phyloP scores from a whole-genome alignment of 208 protist genomes.

The Leishmania gerbilli region DNA sequence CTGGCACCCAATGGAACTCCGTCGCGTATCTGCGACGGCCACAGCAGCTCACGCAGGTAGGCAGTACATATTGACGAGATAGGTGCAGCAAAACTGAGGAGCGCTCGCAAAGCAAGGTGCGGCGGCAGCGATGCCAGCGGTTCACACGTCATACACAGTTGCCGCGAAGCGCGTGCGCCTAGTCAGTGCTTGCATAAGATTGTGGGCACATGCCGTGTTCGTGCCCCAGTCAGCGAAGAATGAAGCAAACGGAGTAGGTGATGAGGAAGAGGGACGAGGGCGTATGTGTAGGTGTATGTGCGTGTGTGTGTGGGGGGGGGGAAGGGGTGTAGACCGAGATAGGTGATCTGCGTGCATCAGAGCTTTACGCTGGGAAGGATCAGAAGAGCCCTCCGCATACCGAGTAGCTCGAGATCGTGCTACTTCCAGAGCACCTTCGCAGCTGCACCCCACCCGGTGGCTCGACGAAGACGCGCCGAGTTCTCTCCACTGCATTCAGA shows the following conservation, averaged over 20 bases:
- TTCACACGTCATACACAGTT: not conserved
- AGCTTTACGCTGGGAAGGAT: not conserved
- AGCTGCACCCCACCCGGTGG: not conserved
- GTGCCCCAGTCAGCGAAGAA: not conserved
- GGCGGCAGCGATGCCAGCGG: not conserved
- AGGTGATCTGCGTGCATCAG: too few species aligned
- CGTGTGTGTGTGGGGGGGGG: not conserved
- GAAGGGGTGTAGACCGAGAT: not conserved
- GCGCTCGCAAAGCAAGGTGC: not conserved
- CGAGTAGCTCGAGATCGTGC: not conserved
- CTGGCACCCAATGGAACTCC: conserved; percentile 1
- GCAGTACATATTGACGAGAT: not conserved
- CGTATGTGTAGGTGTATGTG: not conserved
- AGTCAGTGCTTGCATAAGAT: not conserved
- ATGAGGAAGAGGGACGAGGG: too few species aligned
- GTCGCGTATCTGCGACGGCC: not conserved
- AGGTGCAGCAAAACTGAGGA: not conserved
- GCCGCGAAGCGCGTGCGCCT: not conserved
- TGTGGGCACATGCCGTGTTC: not conserved
- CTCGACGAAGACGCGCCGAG: not conserved
- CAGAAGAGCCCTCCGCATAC: not conserved
- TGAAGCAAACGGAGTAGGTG: not conserved
- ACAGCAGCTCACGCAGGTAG: not conserved
- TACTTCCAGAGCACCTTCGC: not conserved
- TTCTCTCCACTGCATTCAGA: not conserved